Evolutionary conservation across 2,329 filamentous ascomycete genomes (phyloP), one percentile per base, ranked within the genome.

Genomic region (Sclerotinia subarctica): DNA sequence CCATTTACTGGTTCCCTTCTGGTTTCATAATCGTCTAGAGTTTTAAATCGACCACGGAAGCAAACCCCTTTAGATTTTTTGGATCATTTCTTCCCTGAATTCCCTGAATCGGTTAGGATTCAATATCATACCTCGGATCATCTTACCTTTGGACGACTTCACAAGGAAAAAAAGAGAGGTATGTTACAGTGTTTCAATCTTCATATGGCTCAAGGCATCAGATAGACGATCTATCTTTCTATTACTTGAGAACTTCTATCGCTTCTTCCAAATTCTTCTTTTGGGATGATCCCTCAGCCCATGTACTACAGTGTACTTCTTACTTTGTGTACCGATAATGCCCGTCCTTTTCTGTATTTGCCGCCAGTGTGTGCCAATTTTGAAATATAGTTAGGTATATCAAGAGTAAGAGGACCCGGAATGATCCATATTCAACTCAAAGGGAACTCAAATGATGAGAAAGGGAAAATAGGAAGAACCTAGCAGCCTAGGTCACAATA

Each of bases 391-490:
- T 29, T 51, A 26, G 46, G 46, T 26, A 49, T 49, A 62, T 51
- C 15, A 51, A 46, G 35, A 24, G 13, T 38, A 51, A 13, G 7
- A 51, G 29, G 47, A 60, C 44, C 42, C 58, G n/a, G 47, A 47
- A 35, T 44, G 58, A 60, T 47, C 11, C 58, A 47, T 60, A 60
- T 60, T 29, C 29, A 29, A 29, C 29, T 29, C 29, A 29, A 29
- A 29, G 29, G 44, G 24, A 35, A 19, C 49, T 35, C 44, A 38
- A 38, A 35, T 19, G 29, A 35, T 35, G 44, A 38, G 44, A 35
- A 49, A 62, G 58, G 49, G 58, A 62, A 24, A 21, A 51, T 32
- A 62, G 58, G 29, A 51, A 62, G 58, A 51, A 51, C 58, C 44
- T 62, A 24, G 58, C 8, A 62, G 58, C 29, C 58, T 62, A 62